These are phyloP conservation scores for Gnomoniopsis sp. DNA, from an alignment of 2,329 filamentous ascomycete species.

Conservation along the genomic window DNA sequence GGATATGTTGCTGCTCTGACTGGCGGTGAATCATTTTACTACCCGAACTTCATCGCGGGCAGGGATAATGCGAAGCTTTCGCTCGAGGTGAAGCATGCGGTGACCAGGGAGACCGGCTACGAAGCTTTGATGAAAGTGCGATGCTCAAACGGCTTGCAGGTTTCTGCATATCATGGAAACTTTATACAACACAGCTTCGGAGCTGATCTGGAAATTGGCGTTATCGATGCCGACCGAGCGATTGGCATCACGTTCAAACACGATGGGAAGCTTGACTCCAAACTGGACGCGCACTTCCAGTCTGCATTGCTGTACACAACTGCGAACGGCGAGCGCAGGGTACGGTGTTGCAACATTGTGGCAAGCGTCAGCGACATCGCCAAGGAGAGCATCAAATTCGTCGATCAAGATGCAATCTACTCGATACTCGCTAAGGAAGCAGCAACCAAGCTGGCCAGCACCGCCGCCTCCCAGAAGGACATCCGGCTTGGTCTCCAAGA, in stretches of 20 bases:
- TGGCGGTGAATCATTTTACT: slow-evolving; percentile 96
- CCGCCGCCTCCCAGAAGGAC: slow-evolving; percentile 75
- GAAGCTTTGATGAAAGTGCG: slow-evolving; percentile 98
- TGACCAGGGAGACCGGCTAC: slow-evolving; percentile 88
- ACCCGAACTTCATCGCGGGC: slow-evolving; percentile 89
- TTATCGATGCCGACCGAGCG: slow-evolving; percentile 90
- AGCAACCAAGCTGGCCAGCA: slow-evolving; percentile 72
- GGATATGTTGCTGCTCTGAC: slow-evolving; percentile 81
- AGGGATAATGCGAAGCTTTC: slow-evolving; percentile 82
- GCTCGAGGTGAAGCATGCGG: slow-evolving; percentile 79
- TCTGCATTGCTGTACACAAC: slow-evolving; percentile 93
- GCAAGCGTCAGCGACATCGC: slow-evolving; percentile 86
- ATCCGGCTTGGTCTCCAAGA: slow-evolving; percentile 80
- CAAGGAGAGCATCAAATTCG: slow-evolving; percentile 82
- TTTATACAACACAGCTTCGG: slow-evolving; percentile 95
- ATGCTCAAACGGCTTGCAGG: slow-evolving; percentile 93
- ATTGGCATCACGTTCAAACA: slow-evolving; percentile 89
- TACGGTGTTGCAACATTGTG: slow-evolving; percentile 90
- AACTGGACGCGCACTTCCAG: slow-evolving; percentile 97
- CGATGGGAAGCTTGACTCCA: slow-evolving; percentile 95
- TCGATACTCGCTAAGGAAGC: slow-evolving; percentile 90
- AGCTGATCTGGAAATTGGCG: slow-evolving; percentile 89
- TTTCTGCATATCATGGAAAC: slow-evolving; percentile 91
- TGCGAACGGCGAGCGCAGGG: slow-evolving; percentile 80
- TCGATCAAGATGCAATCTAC: slow-evolving; percentile 93